Evolutionary conservation across 169 alveolate genomes (phyloP).

Genomic region (Plasmodium cynomolgi): DNA sequence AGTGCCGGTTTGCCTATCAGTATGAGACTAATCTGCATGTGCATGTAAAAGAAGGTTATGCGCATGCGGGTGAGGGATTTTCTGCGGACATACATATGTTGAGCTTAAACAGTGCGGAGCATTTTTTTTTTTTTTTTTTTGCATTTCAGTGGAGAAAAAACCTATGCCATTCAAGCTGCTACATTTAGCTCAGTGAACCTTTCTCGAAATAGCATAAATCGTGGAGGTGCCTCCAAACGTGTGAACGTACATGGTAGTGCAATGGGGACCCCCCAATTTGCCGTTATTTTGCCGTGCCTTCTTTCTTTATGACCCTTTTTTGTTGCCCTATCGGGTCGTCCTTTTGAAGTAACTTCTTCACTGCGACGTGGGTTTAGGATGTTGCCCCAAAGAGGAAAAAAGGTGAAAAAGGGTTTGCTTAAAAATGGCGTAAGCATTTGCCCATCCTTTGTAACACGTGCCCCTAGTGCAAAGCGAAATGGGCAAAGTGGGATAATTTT

Average conservation of each 20-base stretch:
- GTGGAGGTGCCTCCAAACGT: neutral
- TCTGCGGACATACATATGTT: neutral
- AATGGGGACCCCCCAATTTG: neutral
- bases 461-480: neutral
- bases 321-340: neutral
- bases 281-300: neutral
- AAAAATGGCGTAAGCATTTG: neutral
- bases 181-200: neutral
- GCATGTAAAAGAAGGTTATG: neutral
- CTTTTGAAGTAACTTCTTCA: neutral
- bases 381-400: neutral
- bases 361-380: neutral
- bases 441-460: neutral
- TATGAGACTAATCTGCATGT: neutral
- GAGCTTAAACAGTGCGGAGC: neutral
- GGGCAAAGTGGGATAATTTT: neutral
- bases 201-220: neutral
- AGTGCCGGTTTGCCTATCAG: neutral
- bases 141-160: neutral
- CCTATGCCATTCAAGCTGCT: neutral
- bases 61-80: neutral
- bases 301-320: neutral
- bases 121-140: neutral
- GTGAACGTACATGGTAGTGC: neutral
- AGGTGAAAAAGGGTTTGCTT: neutral